phyloP scores from a whole-genome alignment of 805 yeast species.

The Cyberlindnera suaveolens region DNA sequence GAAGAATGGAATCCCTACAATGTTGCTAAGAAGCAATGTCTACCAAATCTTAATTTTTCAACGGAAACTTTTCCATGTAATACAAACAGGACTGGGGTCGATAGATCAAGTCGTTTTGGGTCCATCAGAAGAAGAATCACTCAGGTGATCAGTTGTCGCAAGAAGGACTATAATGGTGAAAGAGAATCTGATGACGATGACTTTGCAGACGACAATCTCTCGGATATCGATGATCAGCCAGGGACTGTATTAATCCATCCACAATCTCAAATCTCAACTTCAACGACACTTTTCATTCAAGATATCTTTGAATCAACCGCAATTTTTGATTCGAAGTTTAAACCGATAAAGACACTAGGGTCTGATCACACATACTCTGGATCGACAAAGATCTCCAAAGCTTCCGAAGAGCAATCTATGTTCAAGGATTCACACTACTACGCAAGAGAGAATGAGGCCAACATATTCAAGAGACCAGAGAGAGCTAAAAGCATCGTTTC shows the following conservation, averaged over 20 bases:
- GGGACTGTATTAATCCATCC: background rate
- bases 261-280: background rate
- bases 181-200: background rate
- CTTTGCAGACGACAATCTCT: too few species aligned
- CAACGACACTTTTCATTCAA: background rate
- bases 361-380: too few species aligned
- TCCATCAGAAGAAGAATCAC: background rate
- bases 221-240: background rate
- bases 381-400: too few species aligned
- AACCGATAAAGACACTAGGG: too few species aligned
- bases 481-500: too few species aligned
- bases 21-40: constrained; percentile 9
- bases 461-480: too few species aligned
- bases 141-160: background rate
- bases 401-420: too few species aligned
- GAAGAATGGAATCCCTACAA: constrained; percentile 19
- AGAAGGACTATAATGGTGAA: background rate
- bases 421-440: too few species aligned
- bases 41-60: background rate
- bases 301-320: background rate
- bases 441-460: too few species aligned
- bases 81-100: background rate
- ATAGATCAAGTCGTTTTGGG: constrained; percentile 1
- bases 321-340: too few species aligned
- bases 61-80: background rate